Evolutionary conservation across 2,329 filamentous ascomycete genomes (phyloP).

Genomic region (Fusarium protoensiforme): DNA sequence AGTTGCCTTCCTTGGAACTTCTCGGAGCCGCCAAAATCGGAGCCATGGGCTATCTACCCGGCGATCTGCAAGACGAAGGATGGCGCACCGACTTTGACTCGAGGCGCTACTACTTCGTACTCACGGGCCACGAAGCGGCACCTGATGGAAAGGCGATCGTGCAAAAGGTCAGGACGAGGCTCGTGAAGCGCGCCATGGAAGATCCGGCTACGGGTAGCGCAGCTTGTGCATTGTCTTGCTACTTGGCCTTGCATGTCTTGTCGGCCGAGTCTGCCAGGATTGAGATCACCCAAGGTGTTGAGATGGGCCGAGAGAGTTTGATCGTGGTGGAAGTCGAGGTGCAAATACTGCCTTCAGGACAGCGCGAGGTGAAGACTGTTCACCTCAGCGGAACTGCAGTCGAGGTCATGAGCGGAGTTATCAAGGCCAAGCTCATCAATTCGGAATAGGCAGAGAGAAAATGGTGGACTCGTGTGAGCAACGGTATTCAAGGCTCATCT

Average conservation of each 20-base stretch:
- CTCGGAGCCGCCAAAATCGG: conserved; percentile 57
- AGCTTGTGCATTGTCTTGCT: conserved; percentile 66
- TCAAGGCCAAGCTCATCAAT: not conserved
- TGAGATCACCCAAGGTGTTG: conserved; percentile 71
- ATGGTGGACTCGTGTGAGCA: not conserved
- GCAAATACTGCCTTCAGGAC: conserved; percentile 7
- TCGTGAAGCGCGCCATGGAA: conserved; percentile 63
- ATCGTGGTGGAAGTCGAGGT: conserved; percentile 57
- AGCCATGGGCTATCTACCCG: conserved; percentile 46
- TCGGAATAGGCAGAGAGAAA: not conserved
- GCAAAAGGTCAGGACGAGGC: conserved; percentile 63
- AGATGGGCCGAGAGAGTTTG: conserved; percentile 69
- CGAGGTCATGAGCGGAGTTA: not conserved
- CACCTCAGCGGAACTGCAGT: conserved; percentile 25
- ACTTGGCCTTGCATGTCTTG: conserved; percentile 56
- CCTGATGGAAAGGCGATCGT: conserved; percentile 34
- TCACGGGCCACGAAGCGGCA: conserved; percentile 38
- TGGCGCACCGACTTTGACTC: conserved; percentile 64
- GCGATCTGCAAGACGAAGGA: conserved; percentile 57
- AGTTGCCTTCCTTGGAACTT: conserved; percentile 68
- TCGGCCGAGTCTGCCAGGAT: conserved; percentile 50
- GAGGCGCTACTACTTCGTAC: conserved; percentile 69
- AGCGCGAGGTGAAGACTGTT: not conserved
- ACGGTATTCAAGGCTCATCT: not conserved
- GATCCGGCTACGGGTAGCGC: conserved; percentile 73